Base-by-base conservation (phyloP, 768 basidiomycete genomes). In the Pleurotus tuoliensis region DNA sequence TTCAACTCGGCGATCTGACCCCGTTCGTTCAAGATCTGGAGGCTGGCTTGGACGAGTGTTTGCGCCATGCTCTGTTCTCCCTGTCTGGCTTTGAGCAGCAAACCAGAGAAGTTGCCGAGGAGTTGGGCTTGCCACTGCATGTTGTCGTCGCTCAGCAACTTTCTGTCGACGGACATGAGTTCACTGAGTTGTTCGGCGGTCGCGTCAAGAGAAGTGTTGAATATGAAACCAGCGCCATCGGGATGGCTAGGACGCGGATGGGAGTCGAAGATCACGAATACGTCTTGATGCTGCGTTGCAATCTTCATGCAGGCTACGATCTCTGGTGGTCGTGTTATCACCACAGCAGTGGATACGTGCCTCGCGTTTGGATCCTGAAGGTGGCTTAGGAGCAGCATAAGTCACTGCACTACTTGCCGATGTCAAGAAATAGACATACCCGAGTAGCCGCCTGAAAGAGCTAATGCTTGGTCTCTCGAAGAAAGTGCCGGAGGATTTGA, bases 241-340 rank as follows among this genome's bases (percentile, higher is more conserved):
- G 86, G 82, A 60, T 87, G 79, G 16, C 73, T 75, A 0, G 82
- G 76, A 9, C 87, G 76, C 4, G 83, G 77, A 63, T 88, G 87
- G 2, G 86, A 86, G 68, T 88, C 87, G 57, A 88, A 88, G 43
- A 88, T 69, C 45, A 82, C 73, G 60, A 82, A 87, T 13, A 82
- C 65, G 20, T 69, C 65, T 70, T 73, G 60, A 1, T 63, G 57
- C n/a, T 63, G 18, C n/a, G 61, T 61, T 12, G 66, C 64, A 12
- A 74, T 67, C 52, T 71, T 71, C 58, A 85, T 63, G 63, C 83
- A 81, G 15, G 79, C 74, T 11, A 88, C 66, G 52, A 88, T 87
- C 63, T 88, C 88, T 0, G 88, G 87, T 37, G 87, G 85, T 18
- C 86, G 83, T 0, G 87, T 89, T 58, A 89, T 82, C 50, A 87